Conservation (phyloP, 495 filamentous ascomycete genomes). For the Aspergillus avenaceus region DNA sequence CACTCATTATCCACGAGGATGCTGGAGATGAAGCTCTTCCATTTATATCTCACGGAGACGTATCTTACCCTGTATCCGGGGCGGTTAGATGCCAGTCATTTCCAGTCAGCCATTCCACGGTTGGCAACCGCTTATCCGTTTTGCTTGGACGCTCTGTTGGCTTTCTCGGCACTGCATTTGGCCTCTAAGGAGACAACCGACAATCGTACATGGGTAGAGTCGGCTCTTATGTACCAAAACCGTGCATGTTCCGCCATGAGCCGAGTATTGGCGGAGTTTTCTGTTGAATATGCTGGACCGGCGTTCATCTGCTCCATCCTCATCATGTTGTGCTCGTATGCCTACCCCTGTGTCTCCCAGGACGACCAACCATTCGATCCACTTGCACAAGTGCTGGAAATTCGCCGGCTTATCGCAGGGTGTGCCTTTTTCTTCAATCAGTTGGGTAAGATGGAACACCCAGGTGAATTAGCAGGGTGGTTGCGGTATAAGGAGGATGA, state of each 20-base stretch:
- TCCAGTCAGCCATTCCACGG: constrained; percentile 38
- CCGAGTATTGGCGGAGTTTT: constrained; percentile 22
- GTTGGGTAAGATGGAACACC: constrained; percentile 18
- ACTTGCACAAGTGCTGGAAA: constrained; percentile 27
- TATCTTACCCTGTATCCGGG: constrained; percentile 28
- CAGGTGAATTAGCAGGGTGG: constrained; percentile 27
- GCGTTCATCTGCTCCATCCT: constrained; percentile 40
- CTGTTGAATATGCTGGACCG: constrained; percentile 24
- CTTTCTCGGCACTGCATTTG: constrained; percentile 44
- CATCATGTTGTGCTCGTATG: constrained; percentile 35
- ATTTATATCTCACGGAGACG: constrained; percentile 34
- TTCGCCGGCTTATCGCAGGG: constrained; percentile 32
- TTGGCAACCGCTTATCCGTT: constrained; percentile 41
- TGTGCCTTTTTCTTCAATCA: constrained; percentile 31
- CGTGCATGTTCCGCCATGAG: constrained; percentile 32
- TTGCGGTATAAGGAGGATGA: constrained; percentile 17
- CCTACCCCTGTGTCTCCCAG: constrained; percentile 30
- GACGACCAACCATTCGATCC: constrained; percentile 25
- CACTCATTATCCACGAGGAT: constrained; percentile 22
- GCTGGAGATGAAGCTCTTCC: constrained; percentile 38
- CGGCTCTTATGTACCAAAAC: constrained; percentile 33
- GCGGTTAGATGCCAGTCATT: constrained; percentile 29
- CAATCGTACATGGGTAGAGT: constrained; percentile 27
- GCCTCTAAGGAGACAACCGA: constrained; percentile 30
- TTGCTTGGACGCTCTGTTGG: constrained; percentile 44